These are phyloP conservation scores for Talaromyces amestolkiae DNA, from an alignment of 2,329 filamentous ascomycete species.

Conservation along the genomic window DNA sequence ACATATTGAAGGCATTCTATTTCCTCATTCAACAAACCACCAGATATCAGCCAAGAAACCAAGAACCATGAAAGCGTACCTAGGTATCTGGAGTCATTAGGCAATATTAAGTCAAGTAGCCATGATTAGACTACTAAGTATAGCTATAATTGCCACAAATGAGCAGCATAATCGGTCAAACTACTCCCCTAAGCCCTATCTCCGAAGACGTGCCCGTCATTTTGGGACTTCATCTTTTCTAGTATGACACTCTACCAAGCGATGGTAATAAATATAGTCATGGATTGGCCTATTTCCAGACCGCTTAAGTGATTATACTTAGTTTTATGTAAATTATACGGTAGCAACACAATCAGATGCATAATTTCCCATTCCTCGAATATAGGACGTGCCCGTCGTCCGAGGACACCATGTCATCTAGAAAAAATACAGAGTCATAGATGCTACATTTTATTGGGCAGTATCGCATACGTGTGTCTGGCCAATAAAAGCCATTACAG, in stretches of 20 bases:
- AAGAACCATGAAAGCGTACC: neutral
- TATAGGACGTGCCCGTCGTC: neutral
- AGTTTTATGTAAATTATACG: neutral
- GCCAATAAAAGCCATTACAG: neutral
- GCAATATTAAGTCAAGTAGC: neutral
- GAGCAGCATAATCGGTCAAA: neutral
- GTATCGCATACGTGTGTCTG: neutral
- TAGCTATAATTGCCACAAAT: neutral
- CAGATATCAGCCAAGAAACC: neutral
- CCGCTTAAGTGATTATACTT: neutral
- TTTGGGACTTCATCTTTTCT: neutral
- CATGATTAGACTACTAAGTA: neutral
- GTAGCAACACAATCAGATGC: neutral
- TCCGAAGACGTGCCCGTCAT: neutral
- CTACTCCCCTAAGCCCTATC: neutral
- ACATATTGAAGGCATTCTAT: neutral
- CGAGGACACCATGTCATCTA: neutral
- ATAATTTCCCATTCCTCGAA: neutral
- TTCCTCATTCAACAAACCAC: neutral
- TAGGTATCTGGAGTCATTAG: neutral
- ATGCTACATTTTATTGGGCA: neutral
- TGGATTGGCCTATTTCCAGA: neutral
- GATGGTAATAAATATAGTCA: neutral
- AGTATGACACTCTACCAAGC: neutral
- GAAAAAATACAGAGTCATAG: too few relatives aligned